These are phyloP conservation scores for Corylus americana DNA, from an alignment of 306 rosid species.

Conservation along the genomic window DNA sequence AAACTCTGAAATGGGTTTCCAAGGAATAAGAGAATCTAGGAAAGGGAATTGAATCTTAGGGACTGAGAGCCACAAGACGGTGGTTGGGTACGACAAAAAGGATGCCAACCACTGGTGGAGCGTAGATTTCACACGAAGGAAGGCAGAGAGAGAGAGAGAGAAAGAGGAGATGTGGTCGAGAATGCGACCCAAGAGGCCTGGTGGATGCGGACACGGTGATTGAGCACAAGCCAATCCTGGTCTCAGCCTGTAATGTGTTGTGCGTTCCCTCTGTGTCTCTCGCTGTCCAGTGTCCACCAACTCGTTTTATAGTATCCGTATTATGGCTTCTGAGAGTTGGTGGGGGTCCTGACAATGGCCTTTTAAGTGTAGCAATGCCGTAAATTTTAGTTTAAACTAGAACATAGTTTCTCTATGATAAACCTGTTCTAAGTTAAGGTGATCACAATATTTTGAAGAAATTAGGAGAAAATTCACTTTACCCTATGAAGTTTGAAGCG, in stretches of 20 bases:
- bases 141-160: background rate
- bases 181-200: constrained; percentile 11
- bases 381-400: too few species aligned
- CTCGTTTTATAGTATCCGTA: background rate
- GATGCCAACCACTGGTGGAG: constrained; percentile 1
- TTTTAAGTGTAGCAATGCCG: too few species aligned
- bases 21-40: constrained; percentile 28
- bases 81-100: constrained; percentile 26
- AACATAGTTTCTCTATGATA: too few species aligned
- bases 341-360: background rate
- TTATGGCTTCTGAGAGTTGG: background rate
- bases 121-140: background rate
- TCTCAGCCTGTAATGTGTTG: background rate
- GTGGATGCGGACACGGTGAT: constrained; percentile 11
- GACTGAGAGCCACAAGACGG: constrained; percentile 37
- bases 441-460: too few species aligned
- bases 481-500: too few species aligned
- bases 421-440: too few species aligned
- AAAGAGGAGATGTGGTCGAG: constrained; percentile 29
- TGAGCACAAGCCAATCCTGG: background rate
- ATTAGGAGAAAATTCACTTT: too few species aligned
- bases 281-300: background rate
- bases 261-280: background rate
- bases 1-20: constrained; percentile 20
- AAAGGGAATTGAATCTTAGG: constrained; percentile 21